A percentile compares a stretch with the other conserved stretches of the same genome.
phyloP scores from a whole-genome alignment of 192 early-diverging fungal species.

The Endogone sp. region DNA sequence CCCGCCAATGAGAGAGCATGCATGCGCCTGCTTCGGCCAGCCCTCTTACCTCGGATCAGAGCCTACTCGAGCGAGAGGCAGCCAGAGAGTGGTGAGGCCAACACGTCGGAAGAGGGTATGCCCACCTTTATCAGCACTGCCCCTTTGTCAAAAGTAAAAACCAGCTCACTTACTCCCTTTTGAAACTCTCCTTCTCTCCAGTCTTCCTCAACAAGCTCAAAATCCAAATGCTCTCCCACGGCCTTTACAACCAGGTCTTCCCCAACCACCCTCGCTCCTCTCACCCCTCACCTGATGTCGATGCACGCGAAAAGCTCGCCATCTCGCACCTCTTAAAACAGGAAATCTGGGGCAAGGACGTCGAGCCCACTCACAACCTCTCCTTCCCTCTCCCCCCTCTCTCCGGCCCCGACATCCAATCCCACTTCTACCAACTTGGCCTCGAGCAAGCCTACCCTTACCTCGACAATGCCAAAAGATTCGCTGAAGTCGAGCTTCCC shows the following conservation, averaged over 20 bases:
- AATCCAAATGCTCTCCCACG: constrained; percentile 59
- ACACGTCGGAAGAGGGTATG: too few species aligned
- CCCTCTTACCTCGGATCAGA: too few species aligned
- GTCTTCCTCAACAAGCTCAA: constrained; percentile 39
- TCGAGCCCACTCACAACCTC: constrained; percentile 30
- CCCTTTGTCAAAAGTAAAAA: too few species aligned
- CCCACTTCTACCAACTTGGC: constrained; percentile 78
- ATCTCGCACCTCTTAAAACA: constrained; percentile 43
- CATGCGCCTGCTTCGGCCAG: too few species aligned
- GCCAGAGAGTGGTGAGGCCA: too few species aligned
- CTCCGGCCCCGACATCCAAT: constrained; percentile 49
- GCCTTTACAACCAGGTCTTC: constrained; percentile 47
- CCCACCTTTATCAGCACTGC: too few species aligned
- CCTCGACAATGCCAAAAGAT: constrained; percentile 42
- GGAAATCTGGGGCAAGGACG: constrained; percentile 49
- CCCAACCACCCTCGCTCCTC: background rate
- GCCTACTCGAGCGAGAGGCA: too few species aligned
- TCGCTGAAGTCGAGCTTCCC: constrained; percentile 36
- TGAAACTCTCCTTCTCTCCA: background rate
- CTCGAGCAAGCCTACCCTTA: constrained; percentile 56
- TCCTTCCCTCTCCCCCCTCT: constrained; percentile 31
- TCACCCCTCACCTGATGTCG: background rate
- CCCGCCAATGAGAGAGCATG: too few species aligned
- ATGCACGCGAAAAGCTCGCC: constrained; percentile 31
- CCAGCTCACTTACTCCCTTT: too few species aligned